These are phyloP conservation scores for Brassica hybrid DNA, from an alignment of 441 rosid genomes.

Conservation along the genomic window DNA sequence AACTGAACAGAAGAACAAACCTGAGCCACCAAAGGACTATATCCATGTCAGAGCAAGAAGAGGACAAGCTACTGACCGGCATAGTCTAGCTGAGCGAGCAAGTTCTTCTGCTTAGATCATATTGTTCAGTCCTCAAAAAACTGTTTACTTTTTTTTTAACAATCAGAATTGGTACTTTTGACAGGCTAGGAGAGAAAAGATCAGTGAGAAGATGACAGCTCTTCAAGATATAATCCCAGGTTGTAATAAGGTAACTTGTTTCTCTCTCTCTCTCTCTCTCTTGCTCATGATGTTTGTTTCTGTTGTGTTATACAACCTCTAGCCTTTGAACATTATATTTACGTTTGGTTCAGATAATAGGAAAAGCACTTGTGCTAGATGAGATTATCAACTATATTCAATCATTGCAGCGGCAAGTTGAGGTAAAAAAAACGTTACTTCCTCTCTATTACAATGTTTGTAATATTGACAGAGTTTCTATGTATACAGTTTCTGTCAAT, in stretches of 20 bases:
- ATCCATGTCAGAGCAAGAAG: conserved; percentile 79
- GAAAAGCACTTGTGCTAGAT: conserved; percentile 79
- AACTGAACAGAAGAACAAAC: conserved; percentile 58
- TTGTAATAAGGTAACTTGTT: conserved; percentile 62
- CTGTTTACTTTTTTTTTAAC: background rate
- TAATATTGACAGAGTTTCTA: background rate
- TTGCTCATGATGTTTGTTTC: background rate
- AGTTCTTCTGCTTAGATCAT: conserved; percentile 29
- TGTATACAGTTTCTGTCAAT: conserved; percentile 66
- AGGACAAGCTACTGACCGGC: conserved; percentile 79
- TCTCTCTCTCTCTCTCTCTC: background rate
- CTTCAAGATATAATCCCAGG: conserved; percentile 81
- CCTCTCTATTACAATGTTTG: background rate
- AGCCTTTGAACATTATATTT: conserved; percentile 1
- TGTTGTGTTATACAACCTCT: background rate
- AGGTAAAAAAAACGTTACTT: conserved; percentile 45
- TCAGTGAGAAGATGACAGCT: conserved; percentile 74
- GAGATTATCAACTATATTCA: conserved; percentile 80
- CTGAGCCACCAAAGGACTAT: conserved; percentile 74
- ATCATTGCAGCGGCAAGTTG: conserved; percentile 73
- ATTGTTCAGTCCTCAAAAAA: background rate
- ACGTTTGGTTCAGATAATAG: conserved; percentile 54
- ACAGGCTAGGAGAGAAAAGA: conserved; percentile 81
- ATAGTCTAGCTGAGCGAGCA: conserved; percentile 78
- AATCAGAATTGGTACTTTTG: background rate